Evolutionary conservation across 306 rosid genomes (phyloP).

Genomic region (Ormosia emarginata): DNA sequence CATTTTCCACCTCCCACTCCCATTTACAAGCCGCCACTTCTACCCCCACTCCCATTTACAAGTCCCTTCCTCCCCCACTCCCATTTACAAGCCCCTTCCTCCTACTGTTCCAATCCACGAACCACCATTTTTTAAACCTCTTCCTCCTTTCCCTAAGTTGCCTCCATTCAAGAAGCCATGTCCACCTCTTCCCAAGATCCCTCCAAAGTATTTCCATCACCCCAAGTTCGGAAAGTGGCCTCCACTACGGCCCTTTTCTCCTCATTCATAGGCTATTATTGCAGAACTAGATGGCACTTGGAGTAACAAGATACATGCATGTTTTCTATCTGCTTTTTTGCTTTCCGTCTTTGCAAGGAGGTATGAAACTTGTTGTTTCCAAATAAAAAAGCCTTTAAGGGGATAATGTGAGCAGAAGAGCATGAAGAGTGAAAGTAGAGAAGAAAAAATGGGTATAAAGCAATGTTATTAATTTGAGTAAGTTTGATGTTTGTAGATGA

Average conservation of each 20-base stretch:
- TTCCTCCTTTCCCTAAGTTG: not conserved
- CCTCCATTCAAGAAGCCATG: conserved; percentile 5
- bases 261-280: conserved; percentile 30
- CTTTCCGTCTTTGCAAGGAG: not conserved
- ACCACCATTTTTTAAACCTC: conserved; percentile 5
- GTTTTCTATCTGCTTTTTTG: not conserved
- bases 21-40: too few species aligned
- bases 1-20: too few species aligned
- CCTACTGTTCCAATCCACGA: not conserved
- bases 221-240: conserved; percentile 43
- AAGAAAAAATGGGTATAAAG: not conserved
- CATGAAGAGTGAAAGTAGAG: not conserved
- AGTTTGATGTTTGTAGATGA: not conserved
- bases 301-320: not conserved
- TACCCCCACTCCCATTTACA: too few species aligned
- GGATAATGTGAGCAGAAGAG: not conserved
- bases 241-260: conserved; percentile 28
- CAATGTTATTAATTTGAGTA: not conserved
- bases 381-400: conserved; percentile 1
- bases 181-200: conserved; percentile 27
- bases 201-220: conserved; percentile 33
- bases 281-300: not conserved
- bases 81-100: not conserved
- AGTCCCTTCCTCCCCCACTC: conserved; percentile 27
- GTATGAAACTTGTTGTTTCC: not conserved